Base-by-base conservation (phyloP, 2,329 filamentous ascomycete species). In the Phialocephala sp. region DNA sequence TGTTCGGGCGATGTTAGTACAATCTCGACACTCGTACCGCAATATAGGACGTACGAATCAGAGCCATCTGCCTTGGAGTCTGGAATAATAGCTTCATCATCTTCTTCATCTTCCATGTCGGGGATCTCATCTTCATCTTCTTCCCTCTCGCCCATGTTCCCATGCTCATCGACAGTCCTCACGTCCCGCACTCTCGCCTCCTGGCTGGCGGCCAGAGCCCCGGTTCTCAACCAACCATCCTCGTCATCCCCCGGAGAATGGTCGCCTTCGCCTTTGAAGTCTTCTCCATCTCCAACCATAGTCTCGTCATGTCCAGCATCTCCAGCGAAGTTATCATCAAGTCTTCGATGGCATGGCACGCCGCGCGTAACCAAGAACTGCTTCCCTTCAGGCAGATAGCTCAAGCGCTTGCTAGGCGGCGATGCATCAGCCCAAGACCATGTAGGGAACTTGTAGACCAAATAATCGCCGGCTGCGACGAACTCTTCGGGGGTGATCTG, bases 401-500 rank as follows among this genome's bases (percentile, higher is more conserved):
- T 82, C 63, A 92, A 91, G 69, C 93, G 90, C 78, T 93, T 92
- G 68, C 87, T 85, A 1, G 89, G 87, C n/a, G 89, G 88, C 63
- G 94, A 91, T 71, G 94, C 94, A 74, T 95, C 92, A 71, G 91
- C 89, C 95, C 95, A 99, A 59, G 92, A 91, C 95, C 95, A 99
- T 65, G 94, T 97, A 9, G 94, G 95, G 81, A 99, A 99, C 83
- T 97, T 98, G 88, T 96, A 97, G 76, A 97, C 94, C 43, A 99
- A 89, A 78, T 98, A 99, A 82, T 99, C 95, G 73, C 95, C 95
- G 3, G 95, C 95, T 4, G 91, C 90, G 59, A 97, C 85, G 79
- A 99, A 99, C 84, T 99, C 95, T 76, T 97, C 94, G 20, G 94
- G 94, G 0, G 94, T 98, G 80, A 99, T 95, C 82, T 98, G 92